A percentile compares a stretch with the other conserved stretches of the same genome.
These are phyloP conservation scores for Hanseniaspora pseudoguilliermondii DNA, from an alignment of 805 yeast genomes.

Conservation along the genomic window DNA sequence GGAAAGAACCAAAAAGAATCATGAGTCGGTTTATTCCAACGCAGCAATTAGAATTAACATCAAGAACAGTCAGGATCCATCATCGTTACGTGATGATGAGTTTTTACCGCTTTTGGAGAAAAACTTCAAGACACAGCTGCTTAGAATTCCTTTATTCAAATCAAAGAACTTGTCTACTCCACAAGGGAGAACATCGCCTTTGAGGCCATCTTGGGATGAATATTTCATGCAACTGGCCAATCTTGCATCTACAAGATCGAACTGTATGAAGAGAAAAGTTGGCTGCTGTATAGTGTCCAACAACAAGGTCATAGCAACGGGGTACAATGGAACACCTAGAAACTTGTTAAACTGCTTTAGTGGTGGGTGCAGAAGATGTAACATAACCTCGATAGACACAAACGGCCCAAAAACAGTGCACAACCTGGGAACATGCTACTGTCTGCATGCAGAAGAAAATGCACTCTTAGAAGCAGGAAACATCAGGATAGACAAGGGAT, in stretches of 20 bases:
- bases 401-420: neutral
- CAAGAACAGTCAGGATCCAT: neutral
- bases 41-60: neutral
- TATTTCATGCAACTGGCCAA: conserved; percentile 91
- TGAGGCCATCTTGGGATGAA: conserved; percentile 87
- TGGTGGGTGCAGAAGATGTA: conserved; percentile 91
- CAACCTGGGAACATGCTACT: conserved; percentile 68
- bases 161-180: neutral
- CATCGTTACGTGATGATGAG: too few relatives aligned
- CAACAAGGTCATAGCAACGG: conserved; percentile 81
- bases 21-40: conserved; percentile 28
- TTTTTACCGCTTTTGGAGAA: neutral
- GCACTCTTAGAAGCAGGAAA: conserved; percentile 91
- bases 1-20: conserved; percentile 24
- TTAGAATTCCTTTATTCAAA: conserved; percentile 10
- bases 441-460: conserved; percentile 95
- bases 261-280: conserved; percentile 94
- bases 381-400: conserved; percentile 48
- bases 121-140: neutral
- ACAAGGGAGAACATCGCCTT: conserved; percentile 17
- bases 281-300: conserved; percentile 91
- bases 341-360: conserved; percentile 79
- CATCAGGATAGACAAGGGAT: conserved; percentile 47
- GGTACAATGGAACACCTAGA: conserved; percentile 95
- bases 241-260: conserved; percentile 81